Percentiles rank a stretch among this genome's conserved stretches.
Conservation (phyloP, 73 alveolate genomes). For the Paraurostyla sp. region DNA sequence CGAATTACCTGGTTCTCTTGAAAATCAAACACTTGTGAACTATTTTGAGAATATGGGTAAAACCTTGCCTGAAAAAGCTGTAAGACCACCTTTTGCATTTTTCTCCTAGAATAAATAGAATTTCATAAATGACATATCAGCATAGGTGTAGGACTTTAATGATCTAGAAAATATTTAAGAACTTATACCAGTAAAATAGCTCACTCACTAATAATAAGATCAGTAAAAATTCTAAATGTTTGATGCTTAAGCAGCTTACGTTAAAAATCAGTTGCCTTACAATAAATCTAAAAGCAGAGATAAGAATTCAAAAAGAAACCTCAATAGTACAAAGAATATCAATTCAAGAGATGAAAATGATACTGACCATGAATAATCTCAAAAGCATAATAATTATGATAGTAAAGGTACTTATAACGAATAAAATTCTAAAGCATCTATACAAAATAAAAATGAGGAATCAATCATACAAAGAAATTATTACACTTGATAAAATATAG, state of each 20-base stretch:
- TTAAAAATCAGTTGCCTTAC: neutral
- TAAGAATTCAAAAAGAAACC: neutral
- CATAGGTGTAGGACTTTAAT: too few species aligned
- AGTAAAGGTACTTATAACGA: neutral
- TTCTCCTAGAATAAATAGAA: neutral
- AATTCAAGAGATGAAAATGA: neutral
- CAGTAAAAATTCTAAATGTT: too few species aligned
- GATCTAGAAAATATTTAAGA: neutral
- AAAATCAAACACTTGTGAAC: neutral
- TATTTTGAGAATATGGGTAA: constrained; percentile 34
- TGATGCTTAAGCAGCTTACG: too few species aligned
- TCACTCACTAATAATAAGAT: neutral
- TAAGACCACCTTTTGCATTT: neutral
- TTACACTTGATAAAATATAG: too few species aligned
- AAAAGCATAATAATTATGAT: neutral
- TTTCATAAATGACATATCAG: neutral
- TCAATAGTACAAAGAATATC: neutral
- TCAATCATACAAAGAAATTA: too few species aligned
- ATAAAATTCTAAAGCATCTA: too few species aligned
- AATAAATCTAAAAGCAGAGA: neutral
- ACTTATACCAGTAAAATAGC: neutral
- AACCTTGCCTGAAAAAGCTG: constrained; percentile 16
- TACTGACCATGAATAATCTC: neutral
- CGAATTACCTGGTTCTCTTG: neutral
- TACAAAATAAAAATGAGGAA: too few species aligned